These are phyloP conservation scores for Arabidopsis lyrata DNA, from an alignment of 441 rosid species.

Conservation along the genomic window DNA sequence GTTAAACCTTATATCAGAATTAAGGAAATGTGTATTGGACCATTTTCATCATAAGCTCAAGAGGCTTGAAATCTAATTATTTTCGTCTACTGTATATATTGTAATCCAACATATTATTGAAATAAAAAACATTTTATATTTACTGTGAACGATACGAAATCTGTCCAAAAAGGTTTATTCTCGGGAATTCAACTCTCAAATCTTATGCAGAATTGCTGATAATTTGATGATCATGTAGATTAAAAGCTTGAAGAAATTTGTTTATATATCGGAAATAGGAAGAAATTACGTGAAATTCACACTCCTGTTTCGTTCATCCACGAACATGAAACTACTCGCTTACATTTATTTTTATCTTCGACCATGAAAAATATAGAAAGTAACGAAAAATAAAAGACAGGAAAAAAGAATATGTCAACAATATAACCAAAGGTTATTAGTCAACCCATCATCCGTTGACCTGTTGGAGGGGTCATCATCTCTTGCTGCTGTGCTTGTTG, in stretches of 20 bases:
- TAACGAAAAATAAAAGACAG: not conserved
- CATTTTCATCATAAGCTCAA: not conserved
- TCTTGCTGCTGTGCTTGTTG: constrained; percentile 11
- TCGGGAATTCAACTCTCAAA: not conserved
- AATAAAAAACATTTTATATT: too few relatives aligned
- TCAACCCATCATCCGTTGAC: constrained; percentile 43
- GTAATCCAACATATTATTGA: not conserved
- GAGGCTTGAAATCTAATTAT: not conserved
- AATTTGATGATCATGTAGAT: not conserved
- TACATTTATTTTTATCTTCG: not conserved
- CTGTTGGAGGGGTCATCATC: constrained; percentile 39
- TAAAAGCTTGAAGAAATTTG: not conserved
- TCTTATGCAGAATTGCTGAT: not conserved
- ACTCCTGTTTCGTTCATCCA: constrained; percentile 9
- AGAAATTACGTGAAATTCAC: constrained; percentile 7
- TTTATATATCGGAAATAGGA: not conserved
- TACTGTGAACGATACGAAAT: not conserved
- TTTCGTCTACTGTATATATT: not conserved
- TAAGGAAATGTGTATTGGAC: not conserved
- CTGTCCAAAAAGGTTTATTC: too few relatives aligned
- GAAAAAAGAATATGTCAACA: not conserved
- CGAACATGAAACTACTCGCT: not conserved
- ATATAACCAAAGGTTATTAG: not conserved
- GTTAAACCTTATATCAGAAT: not conserved
- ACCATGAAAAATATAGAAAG: not conserved